phyloP scores from a whole-genome alignment of 345 rosid species.

The Euphorbia tirucalli region DNA sequence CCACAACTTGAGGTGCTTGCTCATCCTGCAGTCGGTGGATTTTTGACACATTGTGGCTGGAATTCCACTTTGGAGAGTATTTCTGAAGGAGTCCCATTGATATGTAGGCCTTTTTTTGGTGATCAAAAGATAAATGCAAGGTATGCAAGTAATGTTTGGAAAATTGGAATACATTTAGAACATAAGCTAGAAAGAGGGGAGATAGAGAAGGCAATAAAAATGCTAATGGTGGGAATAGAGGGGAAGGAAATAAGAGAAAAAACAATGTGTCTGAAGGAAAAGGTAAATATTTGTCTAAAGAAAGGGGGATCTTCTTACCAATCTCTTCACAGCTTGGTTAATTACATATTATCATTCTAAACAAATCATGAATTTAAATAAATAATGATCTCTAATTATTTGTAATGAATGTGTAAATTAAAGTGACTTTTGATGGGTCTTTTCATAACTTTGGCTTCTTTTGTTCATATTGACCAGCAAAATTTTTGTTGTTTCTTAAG shows the following conservation, averaged over 20 bases:
- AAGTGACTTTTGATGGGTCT: too few relatives aligned
- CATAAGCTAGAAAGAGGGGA: slow-evolving; percentile 35
- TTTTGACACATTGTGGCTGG: slow-evolving; percentile 12
- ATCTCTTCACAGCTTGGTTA: slow-evolving; percentile 35
- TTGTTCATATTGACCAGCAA: too few relatives aligned
- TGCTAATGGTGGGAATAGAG: slow-evolving; percentile 32
- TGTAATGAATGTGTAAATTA: too few relatives aligned
- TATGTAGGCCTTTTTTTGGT: slow-evolving; percentile 8
- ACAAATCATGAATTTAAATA: too few relatives aligned
- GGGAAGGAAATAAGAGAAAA: slow-evolving; percentile 41
- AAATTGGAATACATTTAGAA: slow-evolving; percentile 21
- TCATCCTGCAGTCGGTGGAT: background rate
- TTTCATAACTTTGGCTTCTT: too few relatives aligned
- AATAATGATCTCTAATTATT: too few relatives aligned
- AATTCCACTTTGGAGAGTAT: slow-evolving; percentile 21
- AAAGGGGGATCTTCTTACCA: slow-evolving; percentile 43
- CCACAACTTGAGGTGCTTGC: background rate
- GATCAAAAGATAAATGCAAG: slow-evolving; percentile 16
- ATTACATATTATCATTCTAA: background rate
- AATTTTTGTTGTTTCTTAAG: too few relatives aligned
- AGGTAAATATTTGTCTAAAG: slow-evolving; percentile 26
- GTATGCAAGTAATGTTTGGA: slow-evolving; percentile 3
- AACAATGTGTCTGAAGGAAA: slow-evolving; percentile 34
- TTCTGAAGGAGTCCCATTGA: slow-evolving; percentile 15
- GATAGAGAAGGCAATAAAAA: slow-evolving; percentile 38